Evolutionary conservation across 2,329 filamentous ascomycete genomes (phyloP).

Genomic region (Neopestalotiopsis sp.): DNA sequence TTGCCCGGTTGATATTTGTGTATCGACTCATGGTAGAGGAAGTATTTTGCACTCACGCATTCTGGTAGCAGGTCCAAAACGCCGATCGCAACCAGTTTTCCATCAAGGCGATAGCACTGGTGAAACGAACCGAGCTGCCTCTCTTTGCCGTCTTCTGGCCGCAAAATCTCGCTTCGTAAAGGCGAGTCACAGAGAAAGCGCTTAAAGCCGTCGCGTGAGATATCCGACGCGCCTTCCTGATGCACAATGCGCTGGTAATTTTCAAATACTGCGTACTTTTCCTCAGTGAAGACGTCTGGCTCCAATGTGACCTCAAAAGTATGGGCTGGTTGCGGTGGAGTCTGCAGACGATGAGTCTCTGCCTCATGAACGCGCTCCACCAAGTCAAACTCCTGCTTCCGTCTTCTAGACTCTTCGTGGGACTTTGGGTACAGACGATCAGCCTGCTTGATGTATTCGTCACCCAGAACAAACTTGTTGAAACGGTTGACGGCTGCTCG

Average conservation of each 20-base stretch:
- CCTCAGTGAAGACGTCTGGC: constrained; percentile 71
- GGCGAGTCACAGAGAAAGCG: constrained; percentile 79
- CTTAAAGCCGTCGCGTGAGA: constrained; percentile 67
- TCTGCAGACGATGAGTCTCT: constrained; percentile 61
- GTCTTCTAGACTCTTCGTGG: constrained; percentile 67
- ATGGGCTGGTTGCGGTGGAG: constrained; percentile 69
- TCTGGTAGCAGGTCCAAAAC: constrained; percentile 80
- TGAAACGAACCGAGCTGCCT: constrained; percentile 75
- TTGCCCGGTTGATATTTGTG: constrained; percentile 76
- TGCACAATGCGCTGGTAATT: constrained; percentile 81
- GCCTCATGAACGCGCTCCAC: constrained; percentile 71
- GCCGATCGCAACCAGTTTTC: constrained; percentile 75
- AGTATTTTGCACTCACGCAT: constrained; percentile 82
- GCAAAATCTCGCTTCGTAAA: constrained; percentile 53
- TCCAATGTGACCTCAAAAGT: constrained; percentile 74
- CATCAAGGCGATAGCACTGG: constrained; percentile 82
- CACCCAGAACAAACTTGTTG: constrained; percentile 73
- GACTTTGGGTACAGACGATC: constrained; percentile 70
- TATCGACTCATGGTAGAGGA: constrained; percentile 79
- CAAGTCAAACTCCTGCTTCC: constrained; percentile 72
- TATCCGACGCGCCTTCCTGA: constrained; percentile 65
- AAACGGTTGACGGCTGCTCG: constrained; percentile 79
- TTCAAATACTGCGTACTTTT: constrained; percentile 75
- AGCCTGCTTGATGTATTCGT: constrained; percentile 68
- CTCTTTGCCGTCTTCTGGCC: constrained; percentile 53